Evolutionary conservation across 495 filamentous ascomycete genomes (phyloP), one percentile per base, ranked within the genome.

Genomic region (Aspergillus cristatus): DNA sequence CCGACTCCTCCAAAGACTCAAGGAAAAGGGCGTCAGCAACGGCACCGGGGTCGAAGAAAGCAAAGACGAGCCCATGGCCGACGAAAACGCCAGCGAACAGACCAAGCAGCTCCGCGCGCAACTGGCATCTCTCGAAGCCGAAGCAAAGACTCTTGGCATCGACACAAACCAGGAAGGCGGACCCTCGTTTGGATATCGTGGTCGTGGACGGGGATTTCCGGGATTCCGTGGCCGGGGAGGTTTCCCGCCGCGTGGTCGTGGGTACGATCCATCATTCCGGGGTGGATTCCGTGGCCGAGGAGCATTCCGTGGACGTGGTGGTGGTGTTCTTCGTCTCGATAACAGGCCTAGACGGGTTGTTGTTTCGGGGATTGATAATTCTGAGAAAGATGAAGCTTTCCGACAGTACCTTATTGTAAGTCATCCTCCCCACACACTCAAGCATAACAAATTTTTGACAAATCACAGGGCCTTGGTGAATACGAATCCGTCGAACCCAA

Each of bases 351-450:
- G 79, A 61, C 78, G 71, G 37, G 72, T 98, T 10, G 71, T 74
- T 3, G 66, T 98, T 15, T 70, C 76, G 14, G 85, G 82, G 7
- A 70, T 82, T 14, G 77, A 84, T 33, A 74, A 78, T 20, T 61
- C 72, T 1, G 78, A 79, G 40, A 81, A 76, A 56, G 88, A 96
- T 43, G 91, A 97, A 53, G 79, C 77, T 2, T 68, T 98, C 43
- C 67, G 88, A 35, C 81, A 91, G 50, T 84, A 88, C 55, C 71
- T 96, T 34, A 78, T 94, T 52, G 87, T 94, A 71, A 71, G 83
- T 67, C 6, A 5, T 18, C 24, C 13, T 28, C 7, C 20, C 20
- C 4, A 24, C 4, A 4, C 20, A 24, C 20, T 8, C 3, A 24
- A 29, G n/a, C n/a, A n/a, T n/a, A n/a, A n/a, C n/a, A n/a, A n/a